Percentiles rank a stretch among this genome's conserved stretches.
Conservation (phyloP, 2,329 filamentous ascomycete species). For the Apiospora rasikravindrae region DNA sequence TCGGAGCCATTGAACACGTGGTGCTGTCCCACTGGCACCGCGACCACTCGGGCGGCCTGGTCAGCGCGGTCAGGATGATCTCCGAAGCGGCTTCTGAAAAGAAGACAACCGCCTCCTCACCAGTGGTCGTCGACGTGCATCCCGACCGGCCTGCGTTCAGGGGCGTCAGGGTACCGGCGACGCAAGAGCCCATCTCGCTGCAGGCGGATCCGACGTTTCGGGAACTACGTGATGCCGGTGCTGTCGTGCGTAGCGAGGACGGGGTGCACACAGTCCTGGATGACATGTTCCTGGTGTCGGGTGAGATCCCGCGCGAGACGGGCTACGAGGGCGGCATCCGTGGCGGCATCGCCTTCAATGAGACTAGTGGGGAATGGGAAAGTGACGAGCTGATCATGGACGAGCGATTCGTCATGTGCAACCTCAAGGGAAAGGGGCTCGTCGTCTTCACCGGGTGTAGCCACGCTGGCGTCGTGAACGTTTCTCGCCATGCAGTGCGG, state of each 20-base stretch:
- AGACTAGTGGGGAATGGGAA: constrained; percentile 46
- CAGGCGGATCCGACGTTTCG: constrained; percentile 56
- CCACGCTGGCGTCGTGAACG: constrained; percentile 61
- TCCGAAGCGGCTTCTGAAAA: constrained; percentile 42
- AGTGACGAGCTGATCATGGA: constrained; percentile 56
- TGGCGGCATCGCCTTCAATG: constrained; percentile 38
- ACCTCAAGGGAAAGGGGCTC: constrained; percentile 57
- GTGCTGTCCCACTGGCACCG: constrained; percentile 61
- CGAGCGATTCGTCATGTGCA: constrained; percentile 59
- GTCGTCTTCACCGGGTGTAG: constrained; percentile 62
- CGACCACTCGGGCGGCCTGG: constrained; percentile 59
- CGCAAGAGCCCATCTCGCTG: constrained; percentile 49
- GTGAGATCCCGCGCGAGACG: constrained; percentile 55
- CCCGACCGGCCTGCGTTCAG: constrained; percentile 56
- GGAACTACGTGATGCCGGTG: constrained; percentile 51
- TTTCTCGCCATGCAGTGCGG: constrained; percentile 50
- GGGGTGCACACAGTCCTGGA: constrained; percentile 53
- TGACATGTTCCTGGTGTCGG: constrained; percentile 57
- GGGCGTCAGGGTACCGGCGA: constrained; percentile 47
- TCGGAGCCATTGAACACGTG: constrained; percentile 51
- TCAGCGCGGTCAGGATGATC: constrained; percentile 54
- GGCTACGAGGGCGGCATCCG: constrained; percentile 55
- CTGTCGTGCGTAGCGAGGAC: constrained; percentile 42
- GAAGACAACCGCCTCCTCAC: constrained; percentile 30
- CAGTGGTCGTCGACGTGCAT: constrained; percentile 55